A percentile compares a stretch with the other conserved stretches of the same genome.
phyloP scores from a whole-genome alignment of 2,329 filamentous ascomycete genomes.

The Penicillium sp. region DNA sequence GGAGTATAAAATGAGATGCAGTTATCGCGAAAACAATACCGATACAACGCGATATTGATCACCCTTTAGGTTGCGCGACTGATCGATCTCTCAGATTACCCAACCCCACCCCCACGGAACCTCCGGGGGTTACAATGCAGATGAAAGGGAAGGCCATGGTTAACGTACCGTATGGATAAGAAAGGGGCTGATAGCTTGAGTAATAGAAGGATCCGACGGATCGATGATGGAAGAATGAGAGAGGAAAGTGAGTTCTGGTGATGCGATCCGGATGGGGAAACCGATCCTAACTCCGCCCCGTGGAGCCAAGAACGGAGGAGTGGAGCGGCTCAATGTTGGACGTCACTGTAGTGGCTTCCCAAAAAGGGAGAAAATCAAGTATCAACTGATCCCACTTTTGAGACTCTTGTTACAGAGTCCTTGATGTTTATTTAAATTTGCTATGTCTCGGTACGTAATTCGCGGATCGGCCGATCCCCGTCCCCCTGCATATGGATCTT shows the following conservation, averaged over 20 bases:
- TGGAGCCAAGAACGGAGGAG: constrained; percentile 21
- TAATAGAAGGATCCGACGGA: not conserved
- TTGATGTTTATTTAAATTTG: too few species aligned
- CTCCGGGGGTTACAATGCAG: constrained; percentile 5
- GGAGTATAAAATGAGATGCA: not conserved
- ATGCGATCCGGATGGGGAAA: constrained; percentile 17
- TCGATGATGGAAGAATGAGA: not conserved
- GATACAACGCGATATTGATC: not conserved
- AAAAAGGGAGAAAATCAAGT: too few species aligned
- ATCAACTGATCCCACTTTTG: too few species aligned
- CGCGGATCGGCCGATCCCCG: not conserved
- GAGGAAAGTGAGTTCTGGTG: constrained; percentile 8
- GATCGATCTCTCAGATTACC: not conserved
- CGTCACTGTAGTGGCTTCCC: too few species aligned
- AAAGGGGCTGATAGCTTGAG: not conserved
- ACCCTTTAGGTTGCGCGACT: constrained; percentile 2
- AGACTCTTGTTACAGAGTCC: too few species aligned
- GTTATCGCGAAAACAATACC: not conserved
- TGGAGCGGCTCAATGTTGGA: constrained; percentile 9
- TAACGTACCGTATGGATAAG: not conserved
- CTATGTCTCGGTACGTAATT: too few species aligned
- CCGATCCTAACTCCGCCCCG: constrained; percentile 14
- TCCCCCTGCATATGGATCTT: not conserved
- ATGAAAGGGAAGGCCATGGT: not conserved
- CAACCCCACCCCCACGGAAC: constrained; percentile 15